Conservation (phyloP, 2,329 filamentous ascomycete species). For the Penicillium frequentans region DNA sequence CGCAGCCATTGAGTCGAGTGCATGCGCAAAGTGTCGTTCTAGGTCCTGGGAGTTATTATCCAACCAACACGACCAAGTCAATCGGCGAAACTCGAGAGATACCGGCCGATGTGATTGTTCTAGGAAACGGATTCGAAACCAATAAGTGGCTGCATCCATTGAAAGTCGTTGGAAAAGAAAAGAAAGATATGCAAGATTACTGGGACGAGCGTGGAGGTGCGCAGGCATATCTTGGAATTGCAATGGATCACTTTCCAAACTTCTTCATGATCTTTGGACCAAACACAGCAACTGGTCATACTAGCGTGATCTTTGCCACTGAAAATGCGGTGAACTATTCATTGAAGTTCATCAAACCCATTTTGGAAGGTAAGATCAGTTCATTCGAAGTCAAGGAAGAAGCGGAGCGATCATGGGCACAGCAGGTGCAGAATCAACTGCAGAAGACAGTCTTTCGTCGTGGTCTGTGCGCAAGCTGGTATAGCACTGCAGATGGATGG, state of each 20-base stretch:
- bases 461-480: constrained; percentile 53
- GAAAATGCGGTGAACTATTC: constrained; percentile 64
- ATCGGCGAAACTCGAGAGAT: constrained; percentile 42
- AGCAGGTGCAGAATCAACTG: constrained; percentile 48
- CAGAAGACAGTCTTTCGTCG: constrained; percentile 50
- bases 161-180: constrained; percentile 52
- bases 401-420: constrained; percentile 49
- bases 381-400: constrained; percentile 51
- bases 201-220: constrained; percentile 62
- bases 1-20: constrained; percentile 51
- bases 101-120: constrained; percentile 60
- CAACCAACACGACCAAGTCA: constrained; percentile 30
- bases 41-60: constrained; percentile 51
- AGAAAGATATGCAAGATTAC: constrained; percentile 53
- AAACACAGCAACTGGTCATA: constrained; percentile 64
- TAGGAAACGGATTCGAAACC: constrained; percentile 63
- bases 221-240: constrained; percentile 61
- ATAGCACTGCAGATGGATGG: constrained; percentile 50
- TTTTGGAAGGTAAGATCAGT: constrained; percentile 48
- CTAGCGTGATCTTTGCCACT: constrained; percentile 58
- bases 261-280: constrained; percentile 65
- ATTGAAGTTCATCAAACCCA: constrained; percentile 58
- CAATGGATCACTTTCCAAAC: constrained; percentile 63
- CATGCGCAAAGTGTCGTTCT: constrained; percentile 51
- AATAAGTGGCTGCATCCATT: constrained; percentile 56